Evolutionary conservation across 805 yeast genomes (phyloP), one percentile per base, ranked within the genome.

Genomic region (Wickerhamiella spandovensis): DNA sequence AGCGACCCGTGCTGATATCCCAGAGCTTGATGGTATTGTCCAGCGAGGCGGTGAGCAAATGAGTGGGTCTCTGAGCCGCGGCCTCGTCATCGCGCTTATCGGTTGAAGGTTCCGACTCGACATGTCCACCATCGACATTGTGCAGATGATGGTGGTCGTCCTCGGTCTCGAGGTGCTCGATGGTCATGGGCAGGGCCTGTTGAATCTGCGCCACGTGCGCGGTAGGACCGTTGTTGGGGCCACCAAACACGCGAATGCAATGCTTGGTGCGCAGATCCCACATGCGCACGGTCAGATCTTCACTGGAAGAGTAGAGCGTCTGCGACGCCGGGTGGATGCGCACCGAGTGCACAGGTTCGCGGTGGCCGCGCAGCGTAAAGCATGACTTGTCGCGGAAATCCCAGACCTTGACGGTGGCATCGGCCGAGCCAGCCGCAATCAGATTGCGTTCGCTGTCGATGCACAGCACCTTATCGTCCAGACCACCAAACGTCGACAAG

Each of bases 151-250:
- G 61, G 37, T 57, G 62, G 23, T 63, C 65, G 28, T 56, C 61
- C 39, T 63, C 60, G 54, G 84, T 79, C 20, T 75, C 84, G 25
- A 79, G 56, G 48, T 82, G 90, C 51, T 81, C 79, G 47, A 87
- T 76, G 2, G 78, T 80, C 56, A 90, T 72, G 3, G 97, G 96
- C 41, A 92, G 78, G 7, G 89, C 95, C 58, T 86, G 79, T 70
- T 89, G 95, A 25, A 92, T 94, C 65, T 87, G 97, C 0, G 95
- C 97, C 43, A 88, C 81, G 64, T 92, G 98, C 3, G 95, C 97
- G 25, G 48, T 48, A 37, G 56, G 61, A 4, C 64, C 61, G 57
- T 76, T 76, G 51, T 72, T 74, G 1, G 83, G 82, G 1, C 85
- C 85, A 47, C 73, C 72, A 69, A 87, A 89, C 5, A 83, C 79